These are phyloP conservation scores for Echinosophora koreensis DNA, from an alignment of 306 rosid species.

Conservation along the genomic window DNA sequence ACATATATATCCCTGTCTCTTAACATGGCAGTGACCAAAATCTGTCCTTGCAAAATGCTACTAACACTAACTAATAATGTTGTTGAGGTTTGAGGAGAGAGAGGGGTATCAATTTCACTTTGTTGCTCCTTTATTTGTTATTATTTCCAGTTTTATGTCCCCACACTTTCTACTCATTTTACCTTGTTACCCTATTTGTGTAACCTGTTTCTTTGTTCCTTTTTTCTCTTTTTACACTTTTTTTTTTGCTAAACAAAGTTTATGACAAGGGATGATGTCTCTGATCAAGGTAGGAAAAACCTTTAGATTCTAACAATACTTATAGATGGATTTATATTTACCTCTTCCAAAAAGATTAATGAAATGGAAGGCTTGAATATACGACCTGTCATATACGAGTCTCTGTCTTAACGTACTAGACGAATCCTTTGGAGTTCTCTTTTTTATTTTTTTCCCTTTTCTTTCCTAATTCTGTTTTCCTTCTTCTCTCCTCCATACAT, in stretches of 20 bases:
- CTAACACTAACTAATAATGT: neutral
- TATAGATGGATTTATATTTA: no score
- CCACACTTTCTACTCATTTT: constrained; percentile 24
- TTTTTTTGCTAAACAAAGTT: no score
- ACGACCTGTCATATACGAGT: no score
- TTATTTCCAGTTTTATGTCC: neutral
- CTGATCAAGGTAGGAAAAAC: no score
- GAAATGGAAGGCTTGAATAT: no score
- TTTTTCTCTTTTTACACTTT: neutral
- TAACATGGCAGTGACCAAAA: constrained; percentile 14
- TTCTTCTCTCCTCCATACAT: neutral
- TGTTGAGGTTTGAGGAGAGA: neutral
- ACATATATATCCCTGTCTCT: constrained; percentile 52
- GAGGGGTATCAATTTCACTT: neutral
- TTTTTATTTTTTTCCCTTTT: neutral
- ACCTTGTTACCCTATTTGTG: constrained; percentile 42
- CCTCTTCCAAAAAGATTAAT: no score
- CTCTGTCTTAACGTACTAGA: no score
- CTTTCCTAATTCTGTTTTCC: no score
- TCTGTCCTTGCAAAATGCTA: neutral
- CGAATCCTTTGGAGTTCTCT: neutral
- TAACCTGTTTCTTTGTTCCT: neutral
- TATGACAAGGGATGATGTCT: no score
- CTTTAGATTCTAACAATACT: no score
- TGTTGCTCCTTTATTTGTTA: constrained; percentile 32